Evolutionary conservation across 2,329 filamentous ascomycete genomes (phyloP), one percentile per base, ranked within the genome.

Genomic region (Stachybotrys chartarum): DNA sequence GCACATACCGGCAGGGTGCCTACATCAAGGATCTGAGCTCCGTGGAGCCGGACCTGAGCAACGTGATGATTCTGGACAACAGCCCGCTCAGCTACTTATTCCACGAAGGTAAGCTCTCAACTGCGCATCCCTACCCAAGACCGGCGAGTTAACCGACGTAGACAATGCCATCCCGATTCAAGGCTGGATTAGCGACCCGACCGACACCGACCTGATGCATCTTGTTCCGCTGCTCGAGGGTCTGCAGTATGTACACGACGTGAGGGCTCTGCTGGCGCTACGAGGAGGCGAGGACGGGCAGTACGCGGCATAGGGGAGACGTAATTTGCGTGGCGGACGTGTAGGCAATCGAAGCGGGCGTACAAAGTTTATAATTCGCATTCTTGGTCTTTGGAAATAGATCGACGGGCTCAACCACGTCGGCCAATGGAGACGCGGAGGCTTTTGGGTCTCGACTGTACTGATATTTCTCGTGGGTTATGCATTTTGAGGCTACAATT

Each of bases 111-210:
- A 76, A 68, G 82, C 68, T 24, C 24, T 24, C 24, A 24, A 24
- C 24, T 24, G 24, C 42, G 14, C 16, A 30, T 35, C 18, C 31
- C 42, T 24, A 8, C 16, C n/a, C n/a, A 30, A 48, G 46, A 32
- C 10, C 24, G 17, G 14, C 49, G 18, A 46, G 55, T 57, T 49
- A 61, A 60, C 47, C 6, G 24, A 12, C 10, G 6, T 66, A 99
- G 94, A 99, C 72, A 99, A 99, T 75, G 94, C 94, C 52, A 97
- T 99, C 66, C 94, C 94, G 3, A 97, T 99, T 68, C 93, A 97
- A 76, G 94, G 94, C 67, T 99, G 94, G 94, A 97, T 99, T 75
- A 96, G 87, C 71, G 94, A 99, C 74, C 94, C 94, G 24, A 97
- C 94, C 30, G 94, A 99, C 74, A 94, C 92, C 69, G 93, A 97